phyloP scores from a whole-genome alignment of 139 green algal species.

The Tetraselmis chui region DNA sequence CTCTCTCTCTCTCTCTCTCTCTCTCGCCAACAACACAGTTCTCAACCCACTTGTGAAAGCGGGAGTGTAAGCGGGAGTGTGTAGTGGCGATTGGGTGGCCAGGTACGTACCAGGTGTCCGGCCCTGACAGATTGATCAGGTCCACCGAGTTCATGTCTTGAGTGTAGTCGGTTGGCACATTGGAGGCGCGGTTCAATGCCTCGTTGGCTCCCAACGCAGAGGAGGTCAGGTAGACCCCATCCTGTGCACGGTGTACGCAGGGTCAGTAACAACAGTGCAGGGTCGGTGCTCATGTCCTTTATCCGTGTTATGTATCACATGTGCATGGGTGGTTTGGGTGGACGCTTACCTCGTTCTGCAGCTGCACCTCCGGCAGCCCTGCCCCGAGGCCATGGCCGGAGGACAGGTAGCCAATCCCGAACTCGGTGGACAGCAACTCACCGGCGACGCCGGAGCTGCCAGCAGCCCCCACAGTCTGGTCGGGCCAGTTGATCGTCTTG shows the following conservation, averaged over 20 bases:
- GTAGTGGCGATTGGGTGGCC: too few relatives aligned
- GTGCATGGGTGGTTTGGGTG: too few relatives aligned
- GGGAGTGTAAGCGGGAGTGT: too few relatives aligned
- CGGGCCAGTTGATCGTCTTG: background rate
- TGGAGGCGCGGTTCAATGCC: slow-evolving; percentile 8
- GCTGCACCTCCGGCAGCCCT: slow-evolving; percentile 14
- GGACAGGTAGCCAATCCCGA: slow-evolving; percentile 26
- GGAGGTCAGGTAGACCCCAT: slow-evolving; percentile 14
- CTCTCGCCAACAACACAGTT: too few relatives aligned
- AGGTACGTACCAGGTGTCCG: slow-evolving; percentile 3
- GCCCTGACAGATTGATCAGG: slow-evolving; percentile 6
- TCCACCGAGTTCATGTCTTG: background rate
- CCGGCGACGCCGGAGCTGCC: slow-evolving; percentile 10
- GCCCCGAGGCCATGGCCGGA: slow-evolving; percentile 11
- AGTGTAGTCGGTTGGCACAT: background rate
- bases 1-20: too few relatives aligned
- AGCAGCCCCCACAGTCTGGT: background rate
- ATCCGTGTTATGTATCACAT: too few relatives aligned
- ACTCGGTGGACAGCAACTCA: slow-evolving; percentile 8
- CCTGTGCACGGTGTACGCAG: background rate
- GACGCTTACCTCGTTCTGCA: slow-evolving; percentile 10
- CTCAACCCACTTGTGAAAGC: too few relatives aligned
- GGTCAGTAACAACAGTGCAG: background rate
- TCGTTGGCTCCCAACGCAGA: slow-evolving; percentile 1
- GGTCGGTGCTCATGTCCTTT: too few relatives aligned